A percentile compares a stretch with the other conserved stretches of the same genome.
These are phyloP conservation scores for Zygosaccharomyces siamensis DNA, from an alignment of 805 yeast species.

Conservation along the genomic window DNA sequence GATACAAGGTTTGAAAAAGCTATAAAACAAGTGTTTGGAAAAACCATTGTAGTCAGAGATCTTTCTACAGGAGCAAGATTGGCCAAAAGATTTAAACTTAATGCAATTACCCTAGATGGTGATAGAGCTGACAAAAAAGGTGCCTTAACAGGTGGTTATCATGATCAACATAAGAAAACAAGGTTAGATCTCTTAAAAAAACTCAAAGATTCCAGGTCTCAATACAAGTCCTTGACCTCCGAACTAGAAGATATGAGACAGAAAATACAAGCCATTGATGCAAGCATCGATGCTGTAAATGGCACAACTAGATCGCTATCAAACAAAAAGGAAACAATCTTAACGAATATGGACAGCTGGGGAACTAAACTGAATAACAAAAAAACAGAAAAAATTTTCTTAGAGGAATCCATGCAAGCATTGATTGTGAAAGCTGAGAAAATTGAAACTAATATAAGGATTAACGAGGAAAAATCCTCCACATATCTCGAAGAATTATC, in stretches of 20 bases:
- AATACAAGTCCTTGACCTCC: constrained; percentile 22
- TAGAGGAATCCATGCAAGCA: constrained; percentile 40
- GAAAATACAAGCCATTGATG: constrained; percentile 45
- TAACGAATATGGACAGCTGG: constrained; percentile 41
- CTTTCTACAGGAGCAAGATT: constrained; percentile 63
- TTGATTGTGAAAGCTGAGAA: constrained; percentile 36
- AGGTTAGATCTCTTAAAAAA: constrained; percentile 65
- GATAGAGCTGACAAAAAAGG: constrained; percentile 84
- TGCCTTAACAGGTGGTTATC: constrained; percentile 81
- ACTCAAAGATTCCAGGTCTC: constrained; percentile 45
- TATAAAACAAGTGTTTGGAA: constrained; percentile 74
- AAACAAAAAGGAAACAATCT: constrained; percentile 41
- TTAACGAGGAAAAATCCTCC: constrained; percentile 37
- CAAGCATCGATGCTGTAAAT: constrained; percentile 46
- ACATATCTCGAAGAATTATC: constrained; percentile 47
- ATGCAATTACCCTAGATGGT: constrained; percentile 87
- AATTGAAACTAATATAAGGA: constrained; percentile 33
- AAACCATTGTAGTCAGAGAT: constrained; percentile 68
- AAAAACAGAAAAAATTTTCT: constrained; percentile 39
- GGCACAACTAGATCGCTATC: constrained; percentile 38
- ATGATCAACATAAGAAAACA: constrained; percentile 56
- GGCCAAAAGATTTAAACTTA: constrained; percentile 55
- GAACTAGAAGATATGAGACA: constrained; percentile 42
- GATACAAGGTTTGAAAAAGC: constrained; percentile 58
- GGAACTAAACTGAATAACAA: constrained; percentile 41